Evolutionary conservation across 1,284 basidiomycete genomes (phyloP), one percentile per base, ranked within the genome.

Genomic region (Cryptococcus sp.): DNA sequence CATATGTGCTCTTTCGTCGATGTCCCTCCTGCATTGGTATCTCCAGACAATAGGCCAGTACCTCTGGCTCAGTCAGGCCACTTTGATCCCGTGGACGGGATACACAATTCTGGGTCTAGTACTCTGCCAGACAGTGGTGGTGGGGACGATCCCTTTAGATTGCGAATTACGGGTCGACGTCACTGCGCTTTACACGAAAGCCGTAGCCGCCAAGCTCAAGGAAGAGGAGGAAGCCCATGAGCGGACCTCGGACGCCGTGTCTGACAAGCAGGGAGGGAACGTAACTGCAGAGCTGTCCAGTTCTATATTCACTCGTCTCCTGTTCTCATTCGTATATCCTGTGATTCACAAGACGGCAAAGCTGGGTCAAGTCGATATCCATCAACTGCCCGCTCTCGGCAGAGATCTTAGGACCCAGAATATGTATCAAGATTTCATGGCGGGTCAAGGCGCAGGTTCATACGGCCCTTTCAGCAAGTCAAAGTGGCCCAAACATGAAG

Each of bases 291-390:
- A 69, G 42, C 47, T 55, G 10, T 78, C 76, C 54, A 78, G 80
- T 17, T 85, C 84, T 5, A 81, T 85, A 6, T 84, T 83, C 79
- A 82, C 82, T 48, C 74, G 78, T 22, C 71, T 90, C 3, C 76
- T 90, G 7, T 91, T 91, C 73, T 85, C 84, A 13, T 92, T 89
- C 72, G 89, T 87, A 23, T 89, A 87, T 6, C 87, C 88, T 63
- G 87, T 91, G 13, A 85, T 92, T 54, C 85, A 85, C 84, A 84
- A 90, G 43, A 89, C 88, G 6, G 85, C 89, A 71, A 81, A 81
- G 5, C 81, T 87, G 10, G 81, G 84, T 58, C 87, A 85, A 61
- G 82, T 92, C 39, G 89, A 93, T 67, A 88, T 91, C 25, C 88
- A 85, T 45, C 90, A 93, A 72, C 78, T 93, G 45, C 91, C 91